Base-by-base conservation (phyloP, 2,329 filamentous ascomycete genomes). In the Cryphonectria parasitica region DNA sequence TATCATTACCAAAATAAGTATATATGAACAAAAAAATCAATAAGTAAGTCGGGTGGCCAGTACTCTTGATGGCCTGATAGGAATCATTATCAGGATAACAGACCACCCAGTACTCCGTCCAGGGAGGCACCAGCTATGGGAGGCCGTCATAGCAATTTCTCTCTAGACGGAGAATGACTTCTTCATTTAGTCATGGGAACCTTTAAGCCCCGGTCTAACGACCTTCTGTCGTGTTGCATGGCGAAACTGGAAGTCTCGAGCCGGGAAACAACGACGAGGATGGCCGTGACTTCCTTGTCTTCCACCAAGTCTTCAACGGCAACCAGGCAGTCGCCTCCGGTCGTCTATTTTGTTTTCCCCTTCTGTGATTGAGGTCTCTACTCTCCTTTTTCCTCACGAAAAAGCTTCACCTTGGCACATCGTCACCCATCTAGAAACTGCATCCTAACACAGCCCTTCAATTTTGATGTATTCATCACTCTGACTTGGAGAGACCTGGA, bases 401-500 rank as follows among this genome's bases (percentile, higher is more conserved):
- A 36, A 8, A 56, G 45, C 28, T 34, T 31, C 22, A 2, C 7
- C 52, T 31, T 54, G 15, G n/a, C 10, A 11, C 10, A 28, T 45
- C 19, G 34, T 31, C 64, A 66, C 17, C 52, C 31, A 25, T 43
- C 36, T 41, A 56, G n/a, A 17, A 6, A 31, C 19, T 34, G 11
- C n/a, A 52, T 58, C 64, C 64, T 67, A 56, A 34, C 11, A 41
- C 36, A 1, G 25, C 25, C 61, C 34, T 45, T 45, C 41, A 19
- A 19, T 68, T 61, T 68, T 49, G 41, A 64, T 52, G 54, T 28
- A 31, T 66, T 19, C 62, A 71, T 72, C n/a, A 31, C 64, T 71
- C 60, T 63, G 71, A 69, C 63, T 56, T 65, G 22, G 19, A 25
- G n/a, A 60, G 62, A 31, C 62, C 71, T 71, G 71, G 69, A 71